A percentile compares a stretch with the other conserved stretches of the same genome.
These are phyloP conservation scores for Mycosphaerelloides madeirae DNA, from an alignment of 2,329 filamentous ascomycete genomes.

Conservation along the genomic window DNA sequence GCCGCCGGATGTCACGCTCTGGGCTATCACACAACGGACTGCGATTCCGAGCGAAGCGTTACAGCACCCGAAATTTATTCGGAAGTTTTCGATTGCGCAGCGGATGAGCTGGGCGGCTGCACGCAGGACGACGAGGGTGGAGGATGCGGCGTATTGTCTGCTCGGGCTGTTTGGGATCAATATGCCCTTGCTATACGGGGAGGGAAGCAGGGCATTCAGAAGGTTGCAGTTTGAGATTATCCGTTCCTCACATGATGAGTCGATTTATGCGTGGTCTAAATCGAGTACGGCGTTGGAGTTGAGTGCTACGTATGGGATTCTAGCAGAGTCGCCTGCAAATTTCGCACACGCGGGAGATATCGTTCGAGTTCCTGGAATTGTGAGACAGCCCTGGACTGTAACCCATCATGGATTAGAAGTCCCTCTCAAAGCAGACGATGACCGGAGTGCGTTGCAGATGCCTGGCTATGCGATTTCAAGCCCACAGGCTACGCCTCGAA, in stretches of 20 bases:
- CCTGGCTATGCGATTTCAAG: not conserved
- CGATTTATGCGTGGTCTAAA: not conserved
- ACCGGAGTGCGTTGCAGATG: not conserved
- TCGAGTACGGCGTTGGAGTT: not conserved
- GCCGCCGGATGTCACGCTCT: not conserved
- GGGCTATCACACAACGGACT: not conserved
- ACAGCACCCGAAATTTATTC: not conserved
- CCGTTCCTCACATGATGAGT: not conserved
- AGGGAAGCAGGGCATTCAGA: constrained; percentile 4
- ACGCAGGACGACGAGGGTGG: constrained; percentile 18
- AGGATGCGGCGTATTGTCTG: constrained; percentile 44
- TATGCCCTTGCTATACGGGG: constrained; percentile 27
- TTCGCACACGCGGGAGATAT: not conserved
- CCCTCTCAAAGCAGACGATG: not conserved
- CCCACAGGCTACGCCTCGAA: too few relatives aligned
- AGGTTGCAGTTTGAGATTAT: constrained; percentile 9
- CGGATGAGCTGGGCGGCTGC: constrained; percentile 11
- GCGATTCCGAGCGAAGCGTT: not conserved
- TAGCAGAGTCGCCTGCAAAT: not conserved
- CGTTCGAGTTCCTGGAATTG: not conserved
- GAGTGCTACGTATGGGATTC: not conserved
- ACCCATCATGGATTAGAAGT: constrained; percentile 1
- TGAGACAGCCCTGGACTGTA: not conserved
- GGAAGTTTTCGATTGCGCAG: constrained; percentile 1
- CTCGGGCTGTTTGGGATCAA: constrained; percentile 42